phyloP scores from a whole-genome alignment of 1,139 yeast species.

The Suhomyces panamericanus region DNA sequence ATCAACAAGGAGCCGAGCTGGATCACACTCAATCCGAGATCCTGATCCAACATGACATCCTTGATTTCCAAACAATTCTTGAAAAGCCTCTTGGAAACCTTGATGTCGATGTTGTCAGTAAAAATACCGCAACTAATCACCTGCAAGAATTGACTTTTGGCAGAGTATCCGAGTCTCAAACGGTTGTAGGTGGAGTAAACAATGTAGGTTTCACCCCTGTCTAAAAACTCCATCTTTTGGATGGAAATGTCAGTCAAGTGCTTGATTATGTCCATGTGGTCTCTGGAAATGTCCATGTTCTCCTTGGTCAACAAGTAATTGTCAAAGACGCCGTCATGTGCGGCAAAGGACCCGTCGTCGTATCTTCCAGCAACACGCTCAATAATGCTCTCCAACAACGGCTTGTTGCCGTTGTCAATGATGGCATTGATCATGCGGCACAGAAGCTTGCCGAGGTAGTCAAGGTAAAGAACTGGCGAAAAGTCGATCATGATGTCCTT shows the following conservation, averaged over 20 bases:
- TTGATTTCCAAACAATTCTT: slow-evolving; percentile 42
- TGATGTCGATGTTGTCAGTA: slow-evolving; percentile 39
- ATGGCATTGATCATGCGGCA: slow-evolving; percentile 33
- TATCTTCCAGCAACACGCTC: slow-evolving; percentile 25
- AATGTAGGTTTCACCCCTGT: slow-evolving; percentile 46
- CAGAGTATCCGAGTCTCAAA: slow-evolving; percentile 42
- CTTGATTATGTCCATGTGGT: slow-evolving; percentile 25
- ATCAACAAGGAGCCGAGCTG: slow-evolving; percentile 58
- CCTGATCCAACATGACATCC: slow-evolving; percentile 45
- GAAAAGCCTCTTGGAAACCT: slow-evolving; percentile 36
- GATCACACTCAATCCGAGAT: slow-evolving; percentile 50
- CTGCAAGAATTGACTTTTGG: slow-evolving; percentile 42
- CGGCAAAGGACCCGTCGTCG: slow-evolving; percentile 17
- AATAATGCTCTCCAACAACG: slow-evolving; percentile 35
- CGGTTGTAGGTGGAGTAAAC: slow-evolving; percentile 44
- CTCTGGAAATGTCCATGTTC: slow-evolving; percentile 13
- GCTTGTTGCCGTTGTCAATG: slow-evolving; percentile 23
- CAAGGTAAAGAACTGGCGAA: slow-evolving; percentile 47
- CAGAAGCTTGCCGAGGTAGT: slow-evolving; percentile 45
- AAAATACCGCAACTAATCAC: slow-evolving; percentile 47
- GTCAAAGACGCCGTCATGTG: slow-evolving; percentile 5
- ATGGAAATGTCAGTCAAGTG: slow-evolving; percentile 36
- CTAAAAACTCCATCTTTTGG: slow-evolving; percentile 44
- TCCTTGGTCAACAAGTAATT: slow-evolving; percentile 9
- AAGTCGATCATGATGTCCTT: slow-evolving; percentile 33